These are phyloP conservation scores for Inga laurina DNA, from an alignment of 306 rosid genomes.

Conservation along the genomic window DNA sequence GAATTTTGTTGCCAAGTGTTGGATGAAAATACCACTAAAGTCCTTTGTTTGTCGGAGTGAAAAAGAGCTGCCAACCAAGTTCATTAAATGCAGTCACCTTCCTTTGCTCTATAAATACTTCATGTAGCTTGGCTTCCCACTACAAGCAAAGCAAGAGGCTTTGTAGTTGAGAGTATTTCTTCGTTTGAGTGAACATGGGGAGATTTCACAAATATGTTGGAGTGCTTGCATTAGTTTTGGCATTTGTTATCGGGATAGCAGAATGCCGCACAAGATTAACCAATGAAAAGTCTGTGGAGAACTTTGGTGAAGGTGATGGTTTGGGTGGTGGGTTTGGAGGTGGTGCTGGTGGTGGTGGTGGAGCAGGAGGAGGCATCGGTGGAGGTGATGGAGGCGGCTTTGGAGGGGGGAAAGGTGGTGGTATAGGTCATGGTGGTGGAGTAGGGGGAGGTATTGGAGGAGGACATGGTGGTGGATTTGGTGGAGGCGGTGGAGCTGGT, in stretches of 20 bases:
- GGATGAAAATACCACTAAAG: not conserved
- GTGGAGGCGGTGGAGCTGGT: conserved; percentile 29
- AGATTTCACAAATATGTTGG: conserved; percentile 36
- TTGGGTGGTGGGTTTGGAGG: conserved; percentile 29
- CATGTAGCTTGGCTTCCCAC: conserved; percentile 14
- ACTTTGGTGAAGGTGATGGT: conserved; percentile 13
- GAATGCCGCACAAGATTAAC: not conserved
- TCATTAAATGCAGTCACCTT: conserved; percentile 38
- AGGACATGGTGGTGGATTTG: conserved; percentile 9
- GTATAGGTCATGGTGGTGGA: conserved; percentile 27
- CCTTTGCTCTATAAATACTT: conserved; percentile 48
- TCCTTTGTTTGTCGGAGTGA: conserved; percentile 22
- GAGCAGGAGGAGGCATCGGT: not conserved
- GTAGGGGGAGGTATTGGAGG: conserved; percentile 10
- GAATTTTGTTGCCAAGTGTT: conserved; percentile 35
- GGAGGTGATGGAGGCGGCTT: conserved; percentile 21
- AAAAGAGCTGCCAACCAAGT: conserved; percentile 28
- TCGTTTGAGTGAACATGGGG: conserved; percentile 46
- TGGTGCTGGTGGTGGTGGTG: conserved; percentile 26
- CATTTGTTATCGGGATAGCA: conserved; percentile 16
- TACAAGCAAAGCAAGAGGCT: conserved; percentile 9
- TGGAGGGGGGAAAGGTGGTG: conserved; percentile 45
- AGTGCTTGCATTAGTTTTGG: conserved; percentile 28
- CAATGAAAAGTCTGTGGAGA: not conserved
- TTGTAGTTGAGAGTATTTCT: not conserved